Evolutionary conservation across 768 basidiomycete genomes (phyloP).

Genomic region (Naganishia randhawae): DNA sequence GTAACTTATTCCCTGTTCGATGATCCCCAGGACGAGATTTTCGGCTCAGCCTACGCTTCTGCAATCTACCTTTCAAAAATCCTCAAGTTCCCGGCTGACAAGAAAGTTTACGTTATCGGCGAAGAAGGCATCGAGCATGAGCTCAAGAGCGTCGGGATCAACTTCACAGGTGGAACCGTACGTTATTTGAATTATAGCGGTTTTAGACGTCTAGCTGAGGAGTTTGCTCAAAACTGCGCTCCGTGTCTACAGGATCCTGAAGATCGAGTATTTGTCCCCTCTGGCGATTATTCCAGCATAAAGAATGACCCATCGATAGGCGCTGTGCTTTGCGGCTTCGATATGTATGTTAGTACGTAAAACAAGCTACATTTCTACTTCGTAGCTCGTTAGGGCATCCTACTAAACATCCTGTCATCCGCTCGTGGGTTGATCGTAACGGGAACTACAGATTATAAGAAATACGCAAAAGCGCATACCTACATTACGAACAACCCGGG

Average conservation of each 20-base stretch:
- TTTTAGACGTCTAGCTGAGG: too few relatives aligned
- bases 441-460: slow-evolving; percentile 72
- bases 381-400: background rate
- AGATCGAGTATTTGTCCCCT: slow-evolving; percentile 72
- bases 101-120: slow-evolving; percentile 94
- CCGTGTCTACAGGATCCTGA: slow-evolving; percentile 61
- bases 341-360: slow-evolving; percentile 63
- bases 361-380: background rate
- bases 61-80: slow-evolving; percentile 84
- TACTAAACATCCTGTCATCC: background rate
- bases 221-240: too few relatives aligned
- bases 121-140: slow-evolving; percentile 90
- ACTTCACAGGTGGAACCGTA: slow-evolving; percentile 79
- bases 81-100: slow-evolving; percentile 78
- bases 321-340: slow-evolving; percentile 93
- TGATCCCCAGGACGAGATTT: slow-evolving; percentile 82
- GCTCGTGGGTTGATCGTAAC: background rate
- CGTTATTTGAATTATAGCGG: too few relatives aligned
- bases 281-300: slow-evolving; percentile 61
- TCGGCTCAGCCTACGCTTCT: slow-evolving; percentile 85
- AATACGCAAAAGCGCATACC: slow-evolving; percentile 84
- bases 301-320: slow-evolving; percentile 68
- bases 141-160: slow-evolving; percentile 77
- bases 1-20: background rate
- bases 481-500: slow-evolving; percentile 76